Percentiles rank a stretch among this genome's conserved stretches.
Evolutionary conservation across 169 alveolate genomes (phyloP).

Genomic region (Theileria sp.): DNA sequence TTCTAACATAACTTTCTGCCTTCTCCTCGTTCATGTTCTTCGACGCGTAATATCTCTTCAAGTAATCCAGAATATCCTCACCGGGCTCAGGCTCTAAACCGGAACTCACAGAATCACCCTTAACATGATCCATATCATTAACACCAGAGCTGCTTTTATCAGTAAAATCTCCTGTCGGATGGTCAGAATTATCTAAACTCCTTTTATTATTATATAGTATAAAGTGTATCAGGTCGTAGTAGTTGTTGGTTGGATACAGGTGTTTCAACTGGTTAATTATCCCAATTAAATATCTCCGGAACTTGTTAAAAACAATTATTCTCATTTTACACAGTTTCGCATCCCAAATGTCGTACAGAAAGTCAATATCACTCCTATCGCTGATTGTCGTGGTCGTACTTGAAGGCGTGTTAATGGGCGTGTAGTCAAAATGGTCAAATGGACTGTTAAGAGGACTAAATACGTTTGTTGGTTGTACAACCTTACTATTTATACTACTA

Average conservation of each 20-base stretch:
- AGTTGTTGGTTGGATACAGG: constrained; percentile 10
- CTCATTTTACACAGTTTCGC: constrained; percentile 4
- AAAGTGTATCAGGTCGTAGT: not conserved
- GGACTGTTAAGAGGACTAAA: not conserved
- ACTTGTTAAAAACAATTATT: not conserved
- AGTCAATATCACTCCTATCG: not conserved
- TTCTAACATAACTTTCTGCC: constrained; percentile 26
- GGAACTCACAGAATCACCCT: not conserved
- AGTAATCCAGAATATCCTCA: constrained; percentile 16
- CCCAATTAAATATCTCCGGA: not conserved
- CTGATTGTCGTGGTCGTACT: not conserved
- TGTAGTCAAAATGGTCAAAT: not conserved
- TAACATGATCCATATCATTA: not conserved
- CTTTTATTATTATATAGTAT: not conserved
- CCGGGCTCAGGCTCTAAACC: not conserved
- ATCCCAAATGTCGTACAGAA: constrained; percentile 23
- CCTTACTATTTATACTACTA: not conserved
- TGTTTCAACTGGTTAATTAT: constrained; percentile 6
- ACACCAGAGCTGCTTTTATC: not conserved
- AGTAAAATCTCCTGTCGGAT: not conserved
- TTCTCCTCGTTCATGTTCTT: constrained; percentile 21
- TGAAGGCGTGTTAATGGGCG: not conserved
- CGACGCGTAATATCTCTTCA: constrained; percentile 2
- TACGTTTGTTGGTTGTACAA: not conserved
- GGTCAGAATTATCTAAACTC: not conserved